Evolutionary conservation across 345 rosid genomes (phyloP).

Genomic region (Nephelium lappaceum): DNA sequence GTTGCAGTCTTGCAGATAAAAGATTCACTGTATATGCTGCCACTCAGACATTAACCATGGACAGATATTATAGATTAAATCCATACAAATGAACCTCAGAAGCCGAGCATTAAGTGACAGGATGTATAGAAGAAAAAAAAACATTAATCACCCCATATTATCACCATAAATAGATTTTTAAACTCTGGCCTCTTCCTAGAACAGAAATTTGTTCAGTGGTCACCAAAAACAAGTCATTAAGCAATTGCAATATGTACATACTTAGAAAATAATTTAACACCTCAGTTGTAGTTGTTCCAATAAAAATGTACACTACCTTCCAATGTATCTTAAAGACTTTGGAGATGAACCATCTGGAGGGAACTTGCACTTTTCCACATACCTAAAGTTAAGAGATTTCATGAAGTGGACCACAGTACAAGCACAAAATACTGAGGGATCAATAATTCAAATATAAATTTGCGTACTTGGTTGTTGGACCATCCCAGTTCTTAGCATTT

Average conservation of each 20-base stretch:
- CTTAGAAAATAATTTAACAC: background rate
- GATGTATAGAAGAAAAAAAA: background rate
- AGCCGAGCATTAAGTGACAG: background rate
- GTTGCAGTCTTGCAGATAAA: background rate
- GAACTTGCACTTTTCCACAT: constrained; percentile 93
- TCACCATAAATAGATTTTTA: background rate
- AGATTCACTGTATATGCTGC: background rate
- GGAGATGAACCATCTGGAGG: constrained; percentile 87
- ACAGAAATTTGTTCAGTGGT: background rate
- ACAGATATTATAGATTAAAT: background rate
- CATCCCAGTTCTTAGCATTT: constrained; percentile 97
- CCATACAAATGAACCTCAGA: background rate
- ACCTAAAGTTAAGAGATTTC: constrained; percentile 42
- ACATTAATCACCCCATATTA: background rate
- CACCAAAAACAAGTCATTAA: background rate
- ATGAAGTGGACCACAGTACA: constrained; percentile 11
- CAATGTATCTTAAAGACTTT: constrained; percentile 89
- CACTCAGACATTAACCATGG: background rate
- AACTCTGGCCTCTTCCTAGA: background rate
- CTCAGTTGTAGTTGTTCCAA: background rate
- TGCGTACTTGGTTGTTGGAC: constrained; percentile 83
- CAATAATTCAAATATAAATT: constrained; percentile 7
- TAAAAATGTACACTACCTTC: constrained; percentile 61
- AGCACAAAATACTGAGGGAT: constrained; percentile 1
- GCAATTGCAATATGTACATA: background rate